A percentile compares a stretch with the other conserved stretches of the same genome.
Conservation (phyloP, 164 flowering plant species). For the Umbellularia californica region DNA sequence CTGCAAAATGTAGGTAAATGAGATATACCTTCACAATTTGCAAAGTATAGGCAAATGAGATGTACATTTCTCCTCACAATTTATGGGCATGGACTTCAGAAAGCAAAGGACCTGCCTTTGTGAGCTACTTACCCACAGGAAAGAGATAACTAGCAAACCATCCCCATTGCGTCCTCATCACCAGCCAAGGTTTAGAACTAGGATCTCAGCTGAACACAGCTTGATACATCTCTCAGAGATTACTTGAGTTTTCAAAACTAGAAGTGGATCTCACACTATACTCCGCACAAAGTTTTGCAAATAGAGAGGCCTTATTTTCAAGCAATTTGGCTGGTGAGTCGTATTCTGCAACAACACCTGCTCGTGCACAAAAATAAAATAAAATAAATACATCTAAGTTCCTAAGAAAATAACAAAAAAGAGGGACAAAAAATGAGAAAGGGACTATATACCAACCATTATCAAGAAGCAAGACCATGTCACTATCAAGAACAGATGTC, state of each 20-base stretch:
- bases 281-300: conserved; percentile 70
- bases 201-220: neutral
- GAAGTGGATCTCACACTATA: conserved; percentile 49
- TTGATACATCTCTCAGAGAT: neutral
- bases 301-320: conserved; percentile 55
- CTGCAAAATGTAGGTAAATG: no score
- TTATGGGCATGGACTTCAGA: no score
- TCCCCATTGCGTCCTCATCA: neutral
- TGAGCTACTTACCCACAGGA: neutral
- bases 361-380: neutral
- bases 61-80: no score
- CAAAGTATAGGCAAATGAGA: no score
- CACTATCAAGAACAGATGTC: conserved; percentile 69
- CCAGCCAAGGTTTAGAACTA: neutral
- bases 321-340: conserved; percentile 60
- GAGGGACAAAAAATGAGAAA: neutral
- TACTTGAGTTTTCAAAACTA: conserved; percentile 15
- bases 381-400: neutral
- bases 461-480: conserved; percentile 65
- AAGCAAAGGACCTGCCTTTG: no score
- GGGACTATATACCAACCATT: conserved; percentile 25
- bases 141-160: neutral
- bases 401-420: neutral
- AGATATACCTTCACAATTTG: no score
- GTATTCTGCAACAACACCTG: conserved; percentile 59